Conservation (phyloP, 2,329 filamentous ascomycete genomes). For the Aspergillus piperis region DNA sequence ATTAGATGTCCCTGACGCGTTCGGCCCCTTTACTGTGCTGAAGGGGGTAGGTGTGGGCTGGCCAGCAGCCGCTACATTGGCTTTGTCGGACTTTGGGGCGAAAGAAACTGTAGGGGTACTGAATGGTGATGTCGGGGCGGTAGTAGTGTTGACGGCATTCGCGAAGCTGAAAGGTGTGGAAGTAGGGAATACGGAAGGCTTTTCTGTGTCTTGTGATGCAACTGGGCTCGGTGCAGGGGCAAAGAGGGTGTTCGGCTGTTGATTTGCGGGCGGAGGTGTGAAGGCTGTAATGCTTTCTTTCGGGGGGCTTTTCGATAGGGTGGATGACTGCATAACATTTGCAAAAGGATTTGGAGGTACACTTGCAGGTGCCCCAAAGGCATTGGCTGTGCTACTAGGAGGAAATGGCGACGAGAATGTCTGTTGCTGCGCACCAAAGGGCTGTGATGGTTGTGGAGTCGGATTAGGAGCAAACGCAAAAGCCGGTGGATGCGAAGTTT, state of each 20-base stretch:
- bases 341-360: slow-evolving; percentile 11
- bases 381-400: not conserved
- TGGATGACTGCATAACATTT: slow-evolving; percentile 3
- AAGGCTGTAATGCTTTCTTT: not conserved
- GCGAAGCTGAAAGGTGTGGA: slow-evolving; percentile 11
- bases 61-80: slow-evolving; percentile 11
- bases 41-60: slow-evolving; percentile 20
- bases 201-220: not conserved
- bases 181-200: not conserved
- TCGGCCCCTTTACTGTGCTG: slow-evolving; percentile 11
- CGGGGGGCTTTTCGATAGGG: slow-evolving; percentile 4
- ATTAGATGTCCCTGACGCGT: not conserved
- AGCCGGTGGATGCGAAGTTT: not conserved
- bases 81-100: slow-evolving; percentile 10
- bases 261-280: not conserved
- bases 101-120: slow-evolving; percentile 6
- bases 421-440: slow-evolving; percentile 4
- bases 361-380: not conserved
- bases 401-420: slow-evolving; percentile 15
- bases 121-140: slow-evolving; percentile 2
- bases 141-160: not conserved
- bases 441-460: not conserved
- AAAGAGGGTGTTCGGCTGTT: slow-evolving; percentile 5
- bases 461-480: not conserved
- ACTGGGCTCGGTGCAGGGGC: not conserved